These are phyloP conservation scores for Waltergamsia citrina DNA, from an alignment of 2,329 filamentous ascomycete genomes.

Conservation along the genomic window DNA sequence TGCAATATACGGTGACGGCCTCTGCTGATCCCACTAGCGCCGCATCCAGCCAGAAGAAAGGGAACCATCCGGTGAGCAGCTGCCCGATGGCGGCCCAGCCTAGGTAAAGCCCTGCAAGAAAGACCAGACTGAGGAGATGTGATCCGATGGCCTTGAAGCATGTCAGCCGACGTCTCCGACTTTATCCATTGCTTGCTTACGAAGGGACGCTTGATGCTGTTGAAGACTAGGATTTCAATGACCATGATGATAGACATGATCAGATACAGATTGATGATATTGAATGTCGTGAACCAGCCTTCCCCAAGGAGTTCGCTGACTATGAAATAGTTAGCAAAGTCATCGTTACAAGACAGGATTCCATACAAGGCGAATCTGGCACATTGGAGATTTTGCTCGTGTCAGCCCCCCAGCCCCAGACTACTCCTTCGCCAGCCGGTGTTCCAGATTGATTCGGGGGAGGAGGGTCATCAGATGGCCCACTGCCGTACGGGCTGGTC, in stretches of 20 bases:
- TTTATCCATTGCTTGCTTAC: conserved; percentile 21
- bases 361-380: conserved; percentile 14
- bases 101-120: conserved; percentile 33
- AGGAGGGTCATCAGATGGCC: conserved; percentile 4
- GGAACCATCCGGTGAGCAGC: conserved; percentile 30
- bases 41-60: conserved; percentile 43
- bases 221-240: conserved; percentile 36
- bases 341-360: not conserved
- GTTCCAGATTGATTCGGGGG: not conserved
- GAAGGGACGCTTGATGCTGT: conserved; percentile 41
- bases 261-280: conserved; percentile 34
- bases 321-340: conserved; percentile 11
- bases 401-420: conserved; percentile 3
- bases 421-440: not conserved
- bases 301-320: conserved; percentile 38
- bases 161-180: not conserved
- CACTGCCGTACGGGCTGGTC: conserved; percentile 19
- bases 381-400: conserved; percentile 2
- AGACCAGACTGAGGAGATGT: conserved; percentile 30
- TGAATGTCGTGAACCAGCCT: conserved; percentile 36
- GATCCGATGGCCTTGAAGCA: conserved; percentile 30
- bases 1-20: conserved; percentile 31
- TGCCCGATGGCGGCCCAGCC: conserved; percentile 39
- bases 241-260: conserved; percentile 32
- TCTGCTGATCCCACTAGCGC: conserved; percentile 30